These are phyloP conservation scores for Cladobotryum mycophilum DNA, from an alignment of 2,329 filamentous ascomycete genomes.

Conservation along the genomic window DNA sequence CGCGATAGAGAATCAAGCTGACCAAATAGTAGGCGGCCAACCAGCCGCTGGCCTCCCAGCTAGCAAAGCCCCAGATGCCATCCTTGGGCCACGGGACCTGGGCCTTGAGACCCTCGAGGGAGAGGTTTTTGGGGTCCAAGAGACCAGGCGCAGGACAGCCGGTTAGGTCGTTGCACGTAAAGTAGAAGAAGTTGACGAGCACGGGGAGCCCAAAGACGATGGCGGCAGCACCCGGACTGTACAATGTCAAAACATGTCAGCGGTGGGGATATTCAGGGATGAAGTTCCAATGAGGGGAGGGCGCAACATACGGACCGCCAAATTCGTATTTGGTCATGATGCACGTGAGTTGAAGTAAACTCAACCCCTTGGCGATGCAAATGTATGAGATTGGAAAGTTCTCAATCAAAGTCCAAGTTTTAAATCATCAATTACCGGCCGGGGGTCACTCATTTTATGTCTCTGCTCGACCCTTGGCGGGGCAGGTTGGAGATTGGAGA, in stretches of 20 bases:
- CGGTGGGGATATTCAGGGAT: background rate
- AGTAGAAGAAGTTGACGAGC: slow-evolving; percentile 65
- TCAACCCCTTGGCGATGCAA: background rate
- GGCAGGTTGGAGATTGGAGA: too few species aligned
- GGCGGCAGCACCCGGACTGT: slow-evolving; percentile 62
- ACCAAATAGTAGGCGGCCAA: slow-evolving; percentile 69
- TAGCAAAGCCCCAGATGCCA: slow-evolving; percentile 61
- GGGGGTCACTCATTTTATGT: background rate
- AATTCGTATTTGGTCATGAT: slow-evolving; percentile 23
- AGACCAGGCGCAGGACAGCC: slow-evolving; percentile 79
- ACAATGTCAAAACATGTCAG: background rate
- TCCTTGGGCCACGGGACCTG: slow-evolving; percentile 71
- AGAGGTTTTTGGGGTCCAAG: slow-evolving; percentile 60
- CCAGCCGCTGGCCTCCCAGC: slow-evolving; percentile 58
- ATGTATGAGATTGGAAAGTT: background rate
- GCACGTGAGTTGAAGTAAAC: background rate
- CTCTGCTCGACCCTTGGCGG: background rate
- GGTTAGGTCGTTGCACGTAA: slow-evolving; percentile 80
- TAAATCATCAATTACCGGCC: background rate
- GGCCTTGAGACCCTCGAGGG: slow-evolving; percentile 59
- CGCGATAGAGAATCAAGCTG: slow-evolving; percentile 62
- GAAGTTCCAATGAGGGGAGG: too few species aligned
- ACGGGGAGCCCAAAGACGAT: slow-evolving; percentile 74
- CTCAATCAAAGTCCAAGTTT: background rate
- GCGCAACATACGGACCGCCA: slow-evolving; percentile 26